These are phyloP conservation scores for Tillandsia leiboldiana DNA, from an alignment of 176 grass and related monocot species.

Conservation along the genomic window DNA sequence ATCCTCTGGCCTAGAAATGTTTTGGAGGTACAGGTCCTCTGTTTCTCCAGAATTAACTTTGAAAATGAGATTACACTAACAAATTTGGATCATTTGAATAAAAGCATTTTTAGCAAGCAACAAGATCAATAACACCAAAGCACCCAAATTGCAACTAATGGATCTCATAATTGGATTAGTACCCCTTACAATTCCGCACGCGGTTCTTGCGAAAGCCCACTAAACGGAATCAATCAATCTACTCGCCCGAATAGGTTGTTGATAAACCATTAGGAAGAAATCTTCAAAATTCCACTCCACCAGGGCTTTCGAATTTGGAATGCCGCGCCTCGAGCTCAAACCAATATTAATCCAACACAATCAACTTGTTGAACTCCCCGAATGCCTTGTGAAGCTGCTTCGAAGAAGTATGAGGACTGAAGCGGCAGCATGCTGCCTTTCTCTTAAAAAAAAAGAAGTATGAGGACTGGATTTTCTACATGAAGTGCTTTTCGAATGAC, in stretches of 20 bases:
- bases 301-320: slow-evolving; percentile 6
- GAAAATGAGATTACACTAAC: background rate
- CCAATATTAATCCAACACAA: slow-evolving; percentile 25
- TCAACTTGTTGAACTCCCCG: slow-evolving; percentile 37
- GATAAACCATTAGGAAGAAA: background rate
- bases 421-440: no score
- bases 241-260: background rate
- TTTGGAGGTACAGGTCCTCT: no score
- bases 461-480: no score
- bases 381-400: slow-evolving; percentile 22
- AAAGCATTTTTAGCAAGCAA: background rate
- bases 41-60: no score
- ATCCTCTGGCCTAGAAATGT: background rate
- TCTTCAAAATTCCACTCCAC: background rate
- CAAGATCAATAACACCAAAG: background rate
- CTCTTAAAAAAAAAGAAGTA: no score
- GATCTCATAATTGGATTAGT: background rate
- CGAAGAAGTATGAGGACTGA: no score
- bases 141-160: background rate
- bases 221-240: no score
- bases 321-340: slow-evolving; percentile 24
- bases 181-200: background rate
- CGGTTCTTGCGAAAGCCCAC: no score
- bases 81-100: background rate
- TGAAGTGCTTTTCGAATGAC: background rate